Percentiles rank a stretch among this genome's conserved stretches.
These are phyloP conservation scores for Fonsecaea multimorphosa DNA, from an alignment of 2,329 filamentous ascomycete genomes.

Conservation along the genomic window DNA sequence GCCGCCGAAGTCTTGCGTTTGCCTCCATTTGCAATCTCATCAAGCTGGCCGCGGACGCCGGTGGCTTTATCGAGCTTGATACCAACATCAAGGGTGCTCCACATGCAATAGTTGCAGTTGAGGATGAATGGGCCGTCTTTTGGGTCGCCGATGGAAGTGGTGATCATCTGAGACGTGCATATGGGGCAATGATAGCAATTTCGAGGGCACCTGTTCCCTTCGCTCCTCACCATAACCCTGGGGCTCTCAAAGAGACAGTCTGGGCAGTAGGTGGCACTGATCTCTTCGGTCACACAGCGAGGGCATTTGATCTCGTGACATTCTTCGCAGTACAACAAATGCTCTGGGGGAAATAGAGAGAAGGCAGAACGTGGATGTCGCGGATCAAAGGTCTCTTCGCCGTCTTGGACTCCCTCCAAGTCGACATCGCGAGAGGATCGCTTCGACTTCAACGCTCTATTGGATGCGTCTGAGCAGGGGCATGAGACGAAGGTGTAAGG, in stretches of 20 bases:
- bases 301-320: slow-evolving; percentile 96
- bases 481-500: slow-evolving; percentile 71
- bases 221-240: slow-evolving; percentile 86
- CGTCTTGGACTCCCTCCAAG: slow-evolving; percentile 64
- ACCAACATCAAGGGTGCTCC: slow-evolving; percentile 87
- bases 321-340: slow-evolving; percentile 95
- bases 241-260: slow-evolving; percentile 96
- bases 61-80: slow-evolving; percentile 89
- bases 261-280: slow-evolving; percentile 93
- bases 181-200: slow-evolving; percentile 96
- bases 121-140: slow-evolving; percentile 73
- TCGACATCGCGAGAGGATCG: slow-evolving; percentile 39
- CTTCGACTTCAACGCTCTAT: slow-evolving; percentile 31
- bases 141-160: slow-evolving; percentile 62
- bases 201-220: slow-evolving; percentile 91
- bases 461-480: slow-evolving; percentile 57
- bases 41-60: slow-evolving; percentile 80
- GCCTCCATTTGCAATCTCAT: slow-evolving; percentile 65
- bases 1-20: slow-evolving; percentile 31
- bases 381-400: slow-evolving; percentile 84
- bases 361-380: slow-evolving; percentile 84
- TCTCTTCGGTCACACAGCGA: slow-evolving; percentile 89
- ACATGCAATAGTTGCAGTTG: slow-evolving; percentile 88
- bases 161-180: slow-evolving; percentile 78
- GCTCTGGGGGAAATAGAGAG: slow-evolving; percentile 89